Base-by-base conservation (phyloP, 2,329 filamentous ascomycete genomes). In the Colletotrichum sp. region DNA sequence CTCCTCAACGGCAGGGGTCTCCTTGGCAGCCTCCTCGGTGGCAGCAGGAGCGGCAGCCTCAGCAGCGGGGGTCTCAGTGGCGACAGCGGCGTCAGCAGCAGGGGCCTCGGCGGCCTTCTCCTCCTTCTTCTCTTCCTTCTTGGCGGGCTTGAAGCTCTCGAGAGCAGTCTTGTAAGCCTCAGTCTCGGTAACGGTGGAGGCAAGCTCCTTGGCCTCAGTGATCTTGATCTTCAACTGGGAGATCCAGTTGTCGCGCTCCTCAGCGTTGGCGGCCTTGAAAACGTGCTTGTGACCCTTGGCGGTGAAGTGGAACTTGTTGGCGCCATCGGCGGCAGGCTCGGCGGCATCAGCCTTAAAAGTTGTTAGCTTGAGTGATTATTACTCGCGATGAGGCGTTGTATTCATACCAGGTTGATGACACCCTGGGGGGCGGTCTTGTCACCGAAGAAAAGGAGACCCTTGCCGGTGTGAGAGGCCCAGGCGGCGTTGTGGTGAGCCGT, bases 171-270 rank as follows among this genome's bases (percentile, higher is more conserved):
- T 98, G 93, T 98, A 99, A 76, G 92, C 91, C 86, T 98, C 96
- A 81, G 93, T 94, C 86, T 93, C 92, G 78, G 92, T 91, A 81
- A 98, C 91, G 72, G 90, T 90, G 79, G 94, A 89, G 82, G 93
- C 94, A 75, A 95, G 88, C 81, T 94, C 94, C 91, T 97, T 98
- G 82, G 95, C 96, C 88, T 98, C 95, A 68, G 93, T 90, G 69
- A 95, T 91, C 90, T 96, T 95, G 82, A 91, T 88, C 91, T 97
- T 96, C 80, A 98, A 86, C 82, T 96, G 94, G 78, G 92, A 88
- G 82, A 98, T 92, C 97, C 97, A 99, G 90, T 94, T 95, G 86
- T 98, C 95, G 84, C 96, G 96, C 88, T 98, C 96, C 76, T 92
- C 88, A 65, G 91, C 82, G 82, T 83, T 93, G 81, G 89, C 82